Evolutionary conservation across 805 yeast genomes (phyloP), one percentile per base, ranked within the genome.

Genomic region (Barnettozyma salicaria): DNA sequence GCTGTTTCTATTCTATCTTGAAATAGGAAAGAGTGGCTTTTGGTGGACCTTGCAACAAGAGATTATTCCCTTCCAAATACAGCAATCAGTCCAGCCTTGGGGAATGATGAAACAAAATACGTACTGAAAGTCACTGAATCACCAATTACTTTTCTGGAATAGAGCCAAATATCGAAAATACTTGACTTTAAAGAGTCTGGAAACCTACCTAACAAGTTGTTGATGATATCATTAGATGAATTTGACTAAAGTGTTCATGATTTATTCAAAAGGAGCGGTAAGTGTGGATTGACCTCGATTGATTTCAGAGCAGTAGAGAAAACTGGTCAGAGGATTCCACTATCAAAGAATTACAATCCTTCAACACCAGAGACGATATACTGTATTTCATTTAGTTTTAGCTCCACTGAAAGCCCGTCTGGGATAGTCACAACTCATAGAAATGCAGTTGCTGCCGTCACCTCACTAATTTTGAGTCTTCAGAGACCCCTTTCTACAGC

Each of bases 361-460:
- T 82, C 85, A 11, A 60, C 53, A 1, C 71, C 78, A 2, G 67
- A 72, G 10, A 67, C 70, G 13, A 34, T 68, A 6, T 76, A 75
- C 52, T 77, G 87, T 5, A 72, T 80, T 36, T 77, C 80, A 9
- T 80, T 80, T 56, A 81, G 88, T 3, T 78, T 85, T 0, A 88
- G 89, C 16, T 80, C 89, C 3, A 79, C 88, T 2, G 86, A 87
- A 3, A 56, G 70, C 26, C 89, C 89, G 20, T 80, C 80, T 55
- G 89, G 89, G 30, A 88, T 77, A 7, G 72, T 70, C 23, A 34
- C 73, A 23, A 62, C 74, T 2, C 85, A 80, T 34, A 57, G 59
- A 20, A 69, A 66, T 44, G 68, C 73, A 4, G 63, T 67, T 8
- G 65, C 79, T 4, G 70, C 66, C 4, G 68, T 79, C 33, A 63